Conservation (phyloP, 225 moss, liverwort and hornwort genomes). For the Anthoceros angustus region DNA sequence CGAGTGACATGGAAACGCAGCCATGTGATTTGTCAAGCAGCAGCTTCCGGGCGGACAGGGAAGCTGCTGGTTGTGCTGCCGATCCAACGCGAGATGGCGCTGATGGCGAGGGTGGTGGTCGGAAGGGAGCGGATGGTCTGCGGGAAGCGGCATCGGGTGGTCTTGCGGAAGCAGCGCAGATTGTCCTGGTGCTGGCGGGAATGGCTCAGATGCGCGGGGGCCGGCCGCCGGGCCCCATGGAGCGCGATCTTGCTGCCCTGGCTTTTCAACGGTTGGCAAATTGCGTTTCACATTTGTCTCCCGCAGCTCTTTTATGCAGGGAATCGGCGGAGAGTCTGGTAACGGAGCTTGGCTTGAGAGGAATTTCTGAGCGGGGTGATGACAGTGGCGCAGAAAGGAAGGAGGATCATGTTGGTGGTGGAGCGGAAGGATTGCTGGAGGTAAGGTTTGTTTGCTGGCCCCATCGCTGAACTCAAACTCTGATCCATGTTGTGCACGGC, state of each 20-base stretch:
- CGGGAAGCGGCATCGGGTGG: slow-evolving; percentile 11
- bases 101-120: not conserved
- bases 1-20: no score
- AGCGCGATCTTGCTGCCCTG: slow-evolving; percentile 46
- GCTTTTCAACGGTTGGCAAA: slow-evolving; percentile 50
- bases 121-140: no score
- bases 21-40: no score
- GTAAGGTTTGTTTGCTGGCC: slow-evolving; percentile 5
- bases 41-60: no score
- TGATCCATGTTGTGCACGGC: not conserved
- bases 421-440: slow-evolving; percentile 18
- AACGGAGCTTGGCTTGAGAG: slow-evolving; percentile 23
- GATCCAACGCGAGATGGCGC: slow-evolving; percentile 12
- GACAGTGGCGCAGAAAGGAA: slow-evolving; percentile 19
- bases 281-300: slow-evolving; percentile 39
- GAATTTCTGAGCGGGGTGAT: slow-evolving; percentile 12
- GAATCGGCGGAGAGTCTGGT: slow-evolving; percentile 41
- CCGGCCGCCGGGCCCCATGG: slow-evolving; percentile 32
- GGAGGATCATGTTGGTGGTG: slow-evolving; percentile 13
- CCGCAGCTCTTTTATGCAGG: slow-evolving; percentile 42
- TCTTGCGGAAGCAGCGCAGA: slow-evolving; percentile 47
- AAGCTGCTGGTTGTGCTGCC: no score
- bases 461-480: not conserved
- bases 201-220: slow-evolving; percentile 61
- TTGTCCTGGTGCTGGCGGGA: slow-evolving; percentile 58